Evolutionary conservation across 371 early-diverging fungal species (phyloP).

Genomic region (Mortierella sp.): DNA sequence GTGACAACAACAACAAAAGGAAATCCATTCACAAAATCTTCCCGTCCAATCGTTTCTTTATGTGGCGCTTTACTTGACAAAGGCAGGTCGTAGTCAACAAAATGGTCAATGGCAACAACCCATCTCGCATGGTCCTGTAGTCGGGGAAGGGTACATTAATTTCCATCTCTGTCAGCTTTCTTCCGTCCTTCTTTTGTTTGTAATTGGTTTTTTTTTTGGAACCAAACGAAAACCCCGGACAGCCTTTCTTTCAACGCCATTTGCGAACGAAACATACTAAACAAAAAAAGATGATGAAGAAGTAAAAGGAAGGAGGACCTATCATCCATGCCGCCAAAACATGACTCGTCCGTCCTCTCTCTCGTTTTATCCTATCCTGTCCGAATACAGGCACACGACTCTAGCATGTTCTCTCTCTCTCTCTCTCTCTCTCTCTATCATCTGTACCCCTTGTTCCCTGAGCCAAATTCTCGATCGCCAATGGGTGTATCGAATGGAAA

Average conservation of each 20-base stretch:
- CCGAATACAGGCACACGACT: neutral
- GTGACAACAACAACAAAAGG: neutral
- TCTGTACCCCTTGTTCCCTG: neutral
- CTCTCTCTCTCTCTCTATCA: neutral
- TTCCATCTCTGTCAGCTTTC: constrained; percentile 4
- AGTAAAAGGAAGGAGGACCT: neutral
- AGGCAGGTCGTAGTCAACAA: neutral
- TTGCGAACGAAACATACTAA: neutral
- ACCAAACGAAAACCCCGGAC: neutral
- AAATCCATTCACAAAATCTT: neutral
- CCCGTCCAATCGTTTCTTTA: constrained; percentile 9
- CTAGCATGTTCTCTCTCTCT: neutral
- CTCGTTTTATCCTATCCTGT: neutral
- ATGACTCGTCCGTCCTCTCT: neutral
- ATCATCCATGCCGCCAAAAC: neutral
- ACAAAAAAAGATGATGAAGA: neutral
- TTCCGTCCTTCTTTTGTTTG: neutral
- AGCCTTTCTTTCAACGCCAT: neutral
- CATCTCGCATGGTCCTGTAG: too few species aligned
- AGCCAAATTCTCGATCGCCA: neutral
- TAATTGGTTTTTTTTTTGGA: neutral
- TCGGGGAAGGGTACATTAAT: neutral
- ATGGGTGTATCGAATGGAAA: neutral
- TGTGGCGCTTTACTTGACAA: neutral
- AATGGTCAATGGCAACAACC: too few species aligned